These are phyloP conservation scores for Diplodia sapinea DNA, from an alignment of 2,329 filamentous ascomycete genomes.

Conservation along the genomic window DNA sequence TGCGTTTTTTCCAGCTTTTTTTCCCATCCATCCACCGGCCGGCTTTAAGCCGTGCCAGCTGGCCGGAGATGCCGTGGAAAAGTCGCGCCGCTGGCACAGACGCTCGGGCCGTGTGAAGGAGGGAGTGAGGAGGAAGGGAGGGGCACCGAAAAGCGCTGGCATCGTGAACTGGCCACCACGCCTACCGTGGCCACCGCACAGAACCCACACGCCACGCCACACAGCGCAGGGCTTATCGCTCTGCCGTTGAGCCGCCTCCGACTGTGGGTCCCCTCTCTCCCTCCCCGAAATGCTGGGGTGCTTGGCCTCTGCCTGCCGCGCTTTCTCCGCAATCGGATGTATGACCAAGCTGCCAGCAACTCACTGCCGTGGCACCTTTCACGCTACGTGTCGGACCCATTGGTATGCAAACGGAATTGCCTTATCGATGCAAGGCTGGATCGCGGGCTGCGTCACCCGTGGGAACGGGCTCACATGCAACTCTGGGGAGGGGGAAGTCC, in stretches of 20 bases:
- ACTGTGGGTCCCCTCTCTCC: not conserved
- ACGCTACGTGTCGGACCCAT: constrained; percentile 1
- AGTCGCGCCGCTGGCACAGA: constrained; percentile 9
- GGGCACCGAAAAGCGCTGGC: not conserved
- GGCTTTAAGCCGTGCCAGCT: constrained; percentile 2
- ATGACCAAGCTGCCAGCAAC: not conserved
- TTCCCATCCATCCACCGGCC: not conserved
- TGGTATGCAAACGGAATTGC: not conserved
- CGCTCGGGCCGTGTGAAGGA: constrained; percentile 8
- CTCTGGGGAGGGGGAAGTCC: constrained; percentile 1
- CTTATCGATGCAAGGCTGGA: not conserved
- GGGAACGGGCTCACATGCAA: not conserved
- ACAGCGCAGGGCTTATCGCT: not conserved
- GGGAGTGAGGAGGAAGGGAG: not conserved
- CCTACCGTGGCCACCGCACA: constrained; percentile 1
- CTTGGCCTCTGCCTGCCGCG: not conserved
- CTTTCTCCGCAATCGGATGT: constrained; percentile 20
- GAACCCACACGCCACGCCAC: constrained; percentile 4
- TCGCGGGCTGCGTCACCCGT: not conserved
- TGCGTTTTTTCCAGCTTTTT: not conserved
- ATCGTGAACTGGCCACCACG: constrained; percentile 4
- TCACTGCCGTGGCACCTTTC: constrained; percentile 1
- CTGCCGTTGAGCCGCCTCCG: not conserved
- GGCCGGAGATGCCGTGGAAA: not conserved
- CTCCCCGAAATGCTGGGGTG: not conserved